phyloP scores from a whole-genome alignment of 257 asterid species.

The Gynochthodes officinalis region DNA sequence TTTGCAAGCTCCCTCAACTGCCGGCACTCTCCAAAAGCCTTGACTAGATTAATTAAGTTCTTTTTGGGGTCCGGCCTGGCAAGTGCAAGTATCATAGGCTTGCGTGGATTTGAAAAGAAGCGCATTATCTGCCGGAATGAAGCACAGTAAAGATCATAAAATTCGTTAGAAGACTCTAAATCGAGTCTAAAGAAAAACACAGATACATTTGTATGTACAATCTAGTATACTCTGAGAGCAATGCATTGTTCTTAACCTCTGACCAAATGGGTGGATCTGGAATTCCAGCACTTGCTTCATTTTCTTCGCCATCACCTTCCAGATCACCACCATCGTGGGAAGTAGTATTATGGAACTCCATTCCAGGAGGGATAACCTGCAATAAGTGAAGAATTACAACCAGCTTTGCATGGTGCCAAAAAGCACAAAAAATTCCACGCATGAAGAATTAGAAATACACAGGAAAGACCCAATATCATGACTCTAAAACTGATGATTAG shows the following conservation, averaged over 20 bases:
- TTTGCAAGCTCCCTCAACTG: slow-evolving; percentile 71
- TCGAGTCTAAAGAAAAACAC: background rate
- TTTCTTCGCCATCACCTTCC: slow-evolving; percentile 50
- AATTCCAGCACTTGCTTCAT: slow-evolving; percentile 34
- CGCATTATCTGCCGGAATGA: slow-evolving; percentile 62
- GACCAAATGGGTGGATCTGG: slow-evolving; percentile 75
- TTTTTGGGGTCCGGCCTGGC: slow-evolving; percentile 93
- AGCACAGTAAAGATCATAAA: slow-evolving; percentile 1
- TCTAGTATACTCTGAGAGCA: slow-evolving; percentile 13
- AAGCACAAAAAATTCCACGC: background rate
- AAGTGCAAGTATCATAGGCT: slow-evolving; percentile 89
- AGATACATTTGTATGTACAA: background rate
- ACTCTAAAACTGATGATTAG: background rate
- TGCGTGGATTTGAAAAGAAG: slow-evolving; percentile 75
- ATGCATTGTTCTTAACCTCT: slow-evolving; percentile 48
- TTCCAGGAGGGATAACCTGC: slow-evolving; percentile 87
- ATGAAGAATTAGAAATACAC: background rate
- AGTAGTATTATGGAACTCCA: slow-evolving; percentile 70
- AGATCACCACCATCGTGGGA: slow-evolving; percentile 52
- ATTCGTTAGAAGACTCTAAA: background rate
- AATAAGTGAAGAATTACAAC: background rate
- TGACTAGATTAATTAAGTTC: slow-evolving; percentile 70
- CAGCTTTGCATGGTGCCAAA: background rate
- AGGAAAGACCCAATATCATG: background rate
- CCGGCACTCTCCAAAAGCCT: slow-evolving; percentile 88